Base-by-base conservation (phyloP, 352 stramenopile genomes). In the Globisporangium alternatum region DNA sequence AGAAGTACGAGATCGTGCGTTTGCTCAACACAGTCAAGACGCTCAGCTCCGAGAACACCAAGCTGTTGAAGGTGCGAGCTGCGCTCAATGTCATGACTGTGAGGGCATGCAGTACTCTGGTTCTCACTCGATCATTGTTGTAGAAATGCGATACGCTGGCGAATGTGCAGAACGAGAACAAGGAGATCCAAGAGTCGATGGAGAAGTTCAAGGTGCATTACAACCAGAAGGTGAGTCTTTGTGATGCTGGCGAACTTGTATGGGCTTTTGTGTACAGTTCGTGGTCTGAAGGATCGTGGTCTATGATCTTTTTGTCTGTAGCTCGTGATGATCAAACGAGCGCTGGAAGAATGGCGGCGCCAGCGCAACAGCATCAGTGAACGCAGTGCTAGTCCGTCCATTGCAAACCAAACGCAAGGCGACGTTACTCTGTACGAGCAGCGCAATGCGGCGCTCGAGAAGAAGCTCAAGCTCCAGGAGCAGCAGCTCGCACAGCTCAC, bases 301-400 rank as follows among this genome's bases (percentile, higher is more conserved):
- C 31, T 28, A 28, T 30, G 33, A 62, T 19, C 4, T 6, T 5
- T 30, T 60, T 8, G 3, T 47, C 7, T 31, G 12, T 56, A 95
- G 85, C 80, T 96, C 56, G 72, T 91, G n/a, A 90, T 93, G 82
- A 91, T 96, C 61, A 96, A 96, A 60, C 79, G 77, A 45, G 87
- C 87, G n/a, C 71, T 96, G n/a, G 87, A 96, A 76, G 87, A 96
- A 51, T 96, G 87, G 87, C 76, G 83, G 60, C 72, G 87, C 4
- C 82, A 96, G 55, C 78, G 77, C 56, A 82, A 76, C 21, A 62
- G 73, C 49, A 66, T 21, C 25, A 33, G 28, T 2, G 8, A 15
- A 9, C 25, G 10, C 1, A n/a, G 10, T 3, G 43, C 13, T n/a
- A 22, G 17, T 54, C 52, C 51, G 1, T 19, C 41, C 2, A 43